Evolutionary conservation across 2,329 filamentous ascomycete genomes (phyloP), one percentile per base, ranked within the genome.

Genomic region (Dactylellina haptotyla): DNA sequence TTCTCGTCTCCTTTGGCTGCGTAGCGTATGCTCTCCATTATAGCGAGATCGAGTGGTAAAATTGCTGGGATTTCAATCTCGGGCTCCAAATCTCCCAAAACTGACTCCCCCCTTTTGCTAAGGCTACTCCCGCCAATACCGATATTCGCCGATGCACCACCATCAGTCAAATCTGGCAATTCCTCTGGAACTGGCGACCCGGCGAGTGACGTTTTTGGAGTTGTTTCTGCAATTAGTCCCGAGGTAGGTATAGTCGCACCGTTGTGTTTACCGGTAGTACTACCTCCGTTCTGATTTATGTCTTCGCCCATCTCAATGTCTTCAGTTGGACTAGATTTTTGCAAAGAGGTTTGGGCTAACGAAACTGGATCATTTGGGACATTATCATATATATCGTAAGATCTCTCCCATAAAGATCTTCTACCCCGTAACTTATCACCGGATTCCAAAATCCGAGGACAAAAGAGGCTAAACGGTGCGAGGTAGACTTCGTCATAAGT

Each of bases 401-500:
- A 97, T 37, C 91, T 89, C 63, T 92, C 89, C 30, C 98, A 88
- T 20, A 98, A 84, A 78, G 90, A 93, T 76, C 92, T 87, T 54
- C 94, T 88, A 43, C 91, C 89, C 18, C 85, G 83, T 9, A 98
- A 86, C 83, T 99, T 99, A 34, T 86, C 82, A 26, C 86, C 87
- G 77, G 93, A 90, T 79, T 96, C 92, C 77, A 98, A 97, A 62
- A 97, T 90, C 1, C 87, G 84, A 0, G 95, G 94, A 72, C 94
- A 90, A 80, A 96, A 97, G 78, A 93, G 91, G n/a, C 76, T 93
- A 89, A 97, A 92, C 0, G 93, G 90, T 0, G 95, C 90, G n/a
- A 99, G 85, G 77, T 96, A 91, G 20, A 96, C 90, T 81, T 98
- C 95, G 77, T 99, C 95, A 79, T 98, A 99, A 0, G 91, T 93